Conservation (phyloP, 805 yeast genomes). For the Yarrowia sp. region DNA sequence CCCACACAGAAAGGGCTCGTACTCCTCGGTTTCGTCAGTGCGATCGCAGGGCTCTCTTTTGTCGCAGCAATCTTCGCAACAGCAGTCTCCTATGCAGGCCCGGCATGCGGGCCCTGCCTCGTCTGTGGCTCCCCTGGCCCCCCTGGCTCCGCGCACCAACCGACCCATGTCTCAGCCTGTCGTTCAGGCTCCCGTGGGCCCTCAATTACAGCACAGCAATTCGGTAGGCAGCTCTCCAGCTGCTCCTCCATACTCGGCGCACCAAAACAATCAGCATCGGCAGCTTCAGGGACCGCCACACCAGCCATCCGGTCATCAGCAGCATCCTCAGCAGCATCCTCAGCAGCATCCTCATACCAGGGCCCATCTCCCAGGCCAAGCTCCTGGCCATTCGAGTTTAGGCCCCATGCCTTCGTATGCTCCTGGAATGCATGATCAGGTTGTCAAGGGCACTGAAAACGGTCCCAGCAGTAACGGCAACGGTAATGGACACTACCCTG, state of each 20-base stretch:
- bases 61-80: conserved; percentile 11
- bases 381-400: conserved; percentile 8
- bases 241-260: background rate
- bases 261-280: background rate
- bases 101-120: background rate
- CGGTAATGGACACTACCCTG: background rate
- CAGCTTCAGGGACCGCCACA: too few relatives aligned
- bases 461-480: background rate
- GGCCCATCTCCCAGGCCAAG: background rate
- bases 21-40: conserved; percentile 7
- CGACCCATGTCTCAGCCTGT: conserved; percentile 16
- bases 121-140: background rate
- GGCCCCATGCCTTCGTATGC: conserved; percentile 13
- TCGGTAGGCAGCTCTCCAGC: background rate
- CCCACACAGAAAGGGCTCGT: conserved; percentile 2
- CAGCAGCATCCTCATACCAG: background rate
- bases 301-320: background rate
- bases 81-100: conserved; percentile 11
- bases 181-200: background rate
- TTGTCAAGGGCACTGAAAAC: background rate
- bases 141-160: background rate
- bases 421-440: background rate
- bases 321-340: background rate
- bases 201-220: background rate
- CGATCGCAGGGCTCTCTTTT: background rate